Evolutionary conservation across 192 early-diverging fungal species (phyloP), one percentile per base, ranked within the genome.

Genomic region (Thamnidium elegans): DNA sequence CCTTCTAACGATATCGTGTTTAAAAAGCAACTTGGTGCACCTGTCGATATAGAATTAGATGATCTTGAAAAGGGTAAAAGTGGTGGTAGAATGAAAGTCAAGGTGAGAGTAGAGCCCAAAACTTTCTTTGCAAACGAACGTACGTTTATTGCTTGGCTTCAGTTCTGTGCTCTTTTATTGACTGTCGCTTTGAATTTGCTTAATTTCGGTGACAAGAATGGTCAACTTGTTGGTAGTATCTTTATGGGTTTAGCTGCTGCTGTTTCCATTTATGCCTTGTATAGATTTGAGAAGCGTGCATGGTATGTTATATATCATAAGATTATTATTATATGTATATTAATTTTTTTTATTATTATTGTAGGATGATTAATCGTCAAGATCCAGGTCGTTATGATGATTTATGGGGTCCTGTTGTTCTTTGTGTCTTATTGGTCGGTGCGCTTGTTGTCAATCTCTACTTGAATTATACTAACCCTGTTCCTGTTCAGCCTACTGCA

Each of bases 91-190:
- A 26, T 26, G 42, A 67, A 54, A 21, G 75, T 69, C 32, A 75
- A 84, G 15, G 66, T 68, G 17, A 44, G 64, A 59, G 58, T 68
- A 0, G 78, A 85, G 17, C 83, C 86, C 15, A 95, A 95, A 63
- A 82, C 87, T 52, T 92, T 91, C 74, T 94, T 95, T 76, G 89
- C 92, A 36, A 95, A 95, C 75, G 93, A 94, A 77, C 83, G 93
- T 55, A 94, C 93, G 1, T 92, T 91, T 62, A 81, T 94, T 72
- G 74, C 83, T 45, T 94, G 90, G 90, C 76, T 91, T 53, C 89
- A 86, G 59, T 83, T 92, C 58, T 82, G 87, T 21, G 79, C 84
- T 50, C 68, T 87, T 20, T 74, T 89, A 36, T 84, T 85, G 21
- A 81, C 79, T 11, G 81, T 89, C 34, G 89, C 84, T 8, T 71